Percentiles rank a stretch among this genome's conserved stretches.
phyloP scores from a whole-genome alignment of 1,284 basidiomycete genomes.

The Pseudozyma hubeiensis region DNA sequence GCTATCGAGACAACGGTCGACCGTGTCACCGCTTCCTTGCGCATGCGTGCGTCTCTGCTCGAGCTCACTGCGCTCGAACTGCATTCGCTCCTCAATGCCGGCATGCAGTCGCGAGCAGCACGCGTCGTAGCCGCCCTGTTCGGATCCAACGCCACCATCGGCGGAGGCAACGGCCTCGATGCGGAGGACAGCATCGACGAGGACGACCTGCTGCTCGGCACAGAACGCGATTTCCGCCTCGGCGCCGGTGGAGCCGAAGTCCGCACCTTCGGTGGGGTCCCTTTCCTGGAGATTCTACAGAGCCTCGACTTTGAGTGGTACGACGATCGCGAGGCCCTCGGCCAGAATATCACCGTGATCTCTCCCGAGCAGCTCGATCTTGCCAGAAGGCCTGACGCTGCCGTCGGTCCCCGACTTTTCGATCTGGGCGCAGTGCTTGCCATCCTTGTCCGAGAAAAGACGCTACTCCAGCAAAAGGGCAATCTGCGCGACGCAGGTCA shows the following conservation, averaged over 20 bases:
- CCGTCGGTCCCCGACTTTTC: conserved; percentile 79
- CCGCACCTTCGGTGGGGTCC: conserved; percentile 74
- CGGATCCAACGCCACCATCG: conserved; percentile 44
- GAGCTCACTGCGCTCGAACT: conserved; percentile 89
- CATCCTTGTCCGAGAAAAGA: conserved; percentile 51
- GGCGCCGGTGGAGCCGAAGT: conserved; percentile 36
- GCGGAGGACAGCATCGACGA: conserved; percentile 39
- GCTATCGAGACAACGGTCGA: conserved; percentile 80
- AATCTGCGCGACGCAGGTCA: conserved; percentile 47
- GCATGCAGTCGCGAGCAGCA: conserved; percentile 68
- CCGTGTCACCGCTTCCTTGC: conserved; percentile 81
- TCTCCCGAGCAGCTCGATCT: conserved; percentile 76
- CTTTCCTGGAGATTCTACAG: conserved; percentile 88
- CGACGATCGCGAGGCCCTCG: conserved; percentile 73
- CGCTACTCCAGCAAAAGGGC: conserved; percentile 53
- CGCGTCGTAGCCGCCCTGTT: conserved; percentile 62
- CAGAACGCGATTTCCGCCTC: conserved; percentile 44
- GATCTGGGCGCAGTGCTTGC: conserved; percentile 78
- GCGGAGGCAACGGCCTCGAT: conserved; percentile 22
- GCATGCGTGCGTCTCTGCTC: conserved; percentile 84
- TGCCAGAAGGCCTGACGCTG: conserved; percentile 78
- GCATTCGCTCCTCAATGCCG: conserved; percentile 83
- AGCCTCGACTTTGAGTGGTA: conserved; percentile 88
- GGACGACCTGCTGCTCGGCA: conserved; percentile 44
- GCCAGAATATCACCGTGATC: conserved; percentile 76